Evolutionary conservation across 176 grass and related monocot genomes (phyloP), one percentile per base, ranked within the genome.

Genomic region (Avena sativa): DNA sequence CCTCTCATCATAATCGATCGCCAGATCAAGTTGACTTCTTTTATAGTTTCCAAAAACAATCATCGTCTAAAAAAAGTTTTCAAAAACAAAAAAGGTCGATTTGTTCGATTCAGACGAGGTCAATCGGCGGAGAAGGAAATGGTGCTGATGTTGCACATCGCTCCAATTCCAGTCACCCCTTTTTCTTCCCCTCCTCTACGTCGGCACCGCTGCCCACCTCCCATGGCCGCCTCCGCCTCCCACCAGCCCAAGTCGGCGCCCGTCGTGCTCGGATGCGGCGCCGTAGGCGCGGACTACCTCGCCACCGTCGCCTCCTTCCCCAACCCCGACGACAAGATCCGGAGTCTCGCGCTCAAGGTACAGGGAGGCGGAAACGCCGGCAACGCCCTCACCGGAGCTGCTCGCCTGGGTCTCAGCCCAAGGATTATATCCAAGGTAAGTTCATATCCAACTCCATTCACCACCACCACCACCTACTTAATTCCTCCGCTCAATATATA

Each of bases 391-490:
- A 95, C 96, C 15, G 85, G 86, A 74, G 96, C 90, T 9, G 90
- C 91, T 8, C 90, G 96, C 44, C 88, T 98, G 44, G 96, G 96
- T 14, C 83, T 98, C 10, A 68, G 30, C 21, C 82, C 96, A 79
- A 91, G 88, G 65, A 55, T 94, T 23, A 98, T 98, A 15, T 92
- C 96, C 60, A 98, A 98, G 93, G 96, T 98, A 98, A 98, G 87
- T 90, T 93, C 47, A 34, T 25, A 36, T 40, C 59, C 68, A 47
- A 21, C 20, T 40, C 63, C 1, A 17, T 43, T 17, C 72, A 82
- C 40, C 53, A 5, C 48, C 53, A 5, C 48, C 5, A 66, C 61
- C 0, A 6, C 44, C 71, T 15, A 4, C 71, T 8, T 1, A 28
- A 28, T 75, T 75, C 21, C n/a, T 75, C 17, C 12, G 2, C 44